Conservation (phyloP, 2,329 filamentous ascomycete genomes). For the Exophiala xenobiotica region DNA sequence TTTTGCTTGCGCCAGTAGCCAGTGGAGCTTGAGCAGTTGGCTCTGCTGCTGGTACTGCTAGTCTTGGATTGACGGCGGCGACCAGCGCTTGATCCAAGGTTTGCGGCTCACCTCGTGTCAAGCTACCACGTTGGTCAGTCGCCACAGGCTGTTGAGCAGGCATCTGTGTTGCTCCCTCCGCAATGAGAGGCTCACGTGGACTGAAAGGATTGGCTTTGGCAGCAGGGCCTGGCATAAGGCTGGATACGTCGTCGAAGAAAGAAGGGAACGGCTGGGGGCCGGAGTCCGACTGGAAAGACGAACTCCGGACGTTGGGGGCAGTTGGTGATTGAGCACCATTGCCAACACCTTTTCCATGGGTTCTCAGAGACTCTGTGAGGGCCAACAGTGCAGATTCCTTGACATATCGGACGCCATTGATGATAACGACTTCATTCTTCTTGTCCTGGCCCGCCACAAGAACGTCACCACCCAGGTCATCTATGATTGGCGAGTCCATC, state of each 20-base stretch:
- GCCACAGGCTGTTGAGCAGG: too few relatives aligned
- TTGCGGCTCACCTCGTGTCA: background rate
- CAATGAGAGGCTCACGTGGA: constrained; percentile 9
- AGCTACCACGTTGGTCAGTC: too few relatives aligned
- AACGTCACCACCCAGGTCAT: constrained; percentile 6
- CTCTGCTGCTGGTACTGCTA: background rate
- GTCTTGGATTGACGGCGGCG: background rate
- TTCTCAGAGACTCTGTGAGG: constrained; percentile 3
- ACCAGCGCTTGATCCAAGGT: constrained; percentile 6
- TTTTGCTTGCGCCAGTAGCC: background rate
- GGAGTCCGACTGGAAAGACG: too few relatives aligned
- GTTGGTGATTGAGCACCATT: background rate
- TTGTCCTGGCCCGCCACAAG: constrained; percentile 7
- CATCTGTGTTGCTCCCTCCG: too few relatives aligned
- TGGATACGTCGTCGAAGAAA: background rate
- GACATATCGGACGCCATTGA: constrained; percentile 14
- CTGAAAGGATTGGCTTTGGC: constrained; percentile 15
- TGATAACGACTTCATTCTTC: constrained; percentile 4
- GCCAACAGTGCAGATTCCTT: constrained; percentile 8
- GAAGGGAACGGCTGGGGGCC: background rate
- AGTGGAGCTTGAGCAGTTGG: background rate
- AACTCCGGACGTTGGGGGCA: background rate
- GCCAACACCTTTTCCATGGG: background rate
- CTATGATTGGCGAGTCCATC: constrained; percentile 19
- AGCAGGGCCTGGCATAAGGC: background rate